These are phyloP conservation scores for Fraxinus excelsior DNA, from an alignment of 257 asterid species.

Conservation along the genomic window DNA sequence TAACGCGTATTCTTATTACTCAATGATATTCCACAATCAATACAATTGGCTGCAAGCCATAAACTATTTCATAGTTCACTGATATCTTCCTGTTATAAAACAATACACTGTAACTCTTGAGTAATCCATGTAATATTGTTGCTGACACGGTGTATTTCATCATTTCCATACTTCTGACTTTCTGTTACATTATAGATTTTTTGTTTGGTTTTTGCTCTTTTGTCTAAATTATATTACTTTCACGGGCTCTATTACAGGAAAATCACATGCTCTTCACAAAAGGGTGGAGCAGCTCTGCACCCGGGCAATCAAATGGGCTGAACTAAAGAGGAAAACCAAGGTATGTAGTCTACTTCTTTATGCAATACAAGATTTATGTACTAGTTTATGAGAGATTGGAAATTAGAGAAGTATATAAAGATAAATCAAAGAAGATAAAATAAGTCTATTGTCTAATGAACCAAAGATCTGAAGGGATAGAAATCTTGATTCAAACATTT, in stretches of 20 bases:
- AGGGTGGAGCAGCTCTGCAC: constrained; percentile 97
- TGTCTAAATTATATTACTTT: background rate
- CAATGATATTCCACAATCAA: background rate
- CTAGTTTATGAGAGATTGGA: background rate
- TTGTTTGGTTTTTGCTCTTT: background rate
- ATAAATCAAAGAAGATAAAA: background rate
- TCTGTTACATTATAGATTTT: background rate
- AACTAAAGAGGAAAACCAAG: constrained; percentile 80
- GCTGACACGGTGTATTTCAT: background rate
- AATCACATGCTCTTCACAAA: constrained; percentile 97
- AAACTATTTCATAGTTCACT: background rate
- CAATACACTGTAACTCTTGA: background rate
- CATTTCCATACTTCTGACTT: background rate
- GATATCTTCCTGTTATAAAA: background rate
- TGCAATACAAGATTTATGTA: background rate
- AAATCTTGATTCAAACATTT: background rate
- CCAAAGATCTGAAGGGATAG: constrained; percentile 1
- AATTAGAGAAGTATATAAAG: background rate
- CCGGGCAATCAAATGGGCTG: constrained; percentile 93
- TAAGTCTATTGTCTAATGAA: background rate
- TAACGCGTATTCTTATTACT: background rate
- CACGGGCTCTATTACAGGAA: constrained; percentile 48
- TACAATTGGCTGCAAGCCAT: background rate
- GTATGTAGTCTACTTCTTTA: constrained; percentile 31
- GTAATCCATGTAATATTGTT: background rate